Base-by-base conservation (phyloP, 192 early-diverging fungal species). In the Coemansia sp. region DNA sequence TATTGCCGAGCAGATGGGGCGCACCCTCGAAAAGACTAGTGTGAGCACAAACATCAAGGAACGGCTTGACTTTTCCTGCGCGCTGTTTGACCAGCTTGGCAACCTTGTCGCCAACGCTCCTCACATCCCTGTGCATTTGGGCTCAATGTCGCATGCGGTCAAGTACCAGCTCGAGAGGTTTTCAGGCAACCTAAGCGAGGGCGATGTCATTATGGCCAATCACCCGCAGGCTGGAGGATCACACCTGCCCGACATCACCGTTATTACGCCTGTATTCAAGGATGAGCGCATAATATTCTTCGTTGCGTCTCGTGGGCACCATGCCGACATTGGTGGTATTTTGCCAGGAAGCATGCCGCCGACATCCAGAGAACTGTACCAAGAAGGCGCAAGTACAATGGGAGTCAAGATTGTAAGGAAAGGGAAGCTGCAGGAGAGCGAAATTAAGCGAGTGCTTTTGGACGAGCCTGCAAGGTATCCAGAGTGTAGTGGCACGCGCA, bases 1-100 rank as follows among this genome's bases (percentile, higher is more conserved):
- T 60, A 97, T 99, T 76, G 97, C 95, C 9, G 96, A 98, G 75
- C 96, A 98, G 78, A 98, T 98, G 96, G 96, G 96, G 18, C 84
- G 90, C 24, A 94, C 96, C 24, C 77, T 98, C 10, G 93, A 98
- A 75, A 94, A 97, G 76, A 99, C 97, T 2, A 85, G 94, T 24
- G 92, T 98, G 48, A 93, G 91, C 43, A 98, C 97, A 24, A 99
- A 99, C 63, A 99, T 99, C 74, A 99, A 99, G 67, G 97, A 99
- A 76, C 90, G 97, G 12, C 84, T 99, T 36, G 97, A 99, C 74
- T 99, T 99, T 75, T 94, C 92, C 3, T 99, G 97, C 71, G 97
- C 95, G 2, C 73, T 99, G 38, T 99, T 99, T 88, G 94, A 93
- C 24, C 89, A 92, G 0, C 88, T 89, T 35, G 94, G 93, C 7